A percentile compares a stretch with the other conserved stretches of the same genome.
Evolutionary conservation across 768 basidiomycete genomes (phyloP).

Genomic region (Suillus brevipes): DNA sequence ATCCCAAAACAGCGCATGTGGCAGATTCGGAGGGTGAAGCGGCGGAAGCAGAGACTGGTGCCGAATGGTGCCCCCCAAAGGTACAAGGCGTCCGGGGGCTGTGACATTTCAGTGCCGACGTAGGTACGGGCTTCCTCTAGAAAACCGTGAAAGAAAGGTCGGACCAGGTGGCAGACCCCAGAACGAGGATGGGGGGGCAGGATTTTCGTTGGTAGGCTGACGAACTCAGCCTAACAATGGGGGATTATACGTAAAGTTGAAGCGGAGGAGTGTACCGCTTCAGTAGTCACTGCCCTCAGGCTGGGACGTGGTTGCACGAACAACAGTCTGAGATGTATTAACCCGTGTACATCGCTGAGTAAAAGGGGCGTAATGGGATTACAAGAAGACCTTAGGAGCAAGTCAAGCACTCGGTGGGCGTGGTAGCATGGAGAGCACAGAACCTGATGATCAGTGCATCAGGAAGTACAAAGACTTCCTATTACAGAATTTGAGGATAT

Average conservation of each 20-base stretch:
- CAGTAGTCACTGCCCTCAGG: not conserved
- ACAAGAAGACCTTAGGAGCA: not conserved
- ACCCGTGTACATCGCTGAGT: too few relatives aligned
- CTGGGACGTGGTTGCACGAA: not conserved
- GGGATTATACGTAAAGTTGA: conserved; percentile 8
- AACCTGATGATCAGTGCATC: not conserved
- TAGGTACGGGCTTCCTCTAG: not conserved
- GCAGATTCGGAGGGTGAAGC: not conserved
- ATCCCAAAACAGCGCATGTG: not conserved
- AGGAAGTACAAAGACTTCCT: conserved; percentile 5
- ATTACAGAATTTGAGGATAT: not conserved
- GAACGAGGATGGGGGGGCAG: not conserved
- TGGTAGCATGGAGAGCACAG: not conserved
- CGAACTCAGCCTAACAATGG: not conserved
- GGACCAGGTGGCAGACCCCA: not conserved
- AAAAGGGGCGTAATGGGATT: not conserved
- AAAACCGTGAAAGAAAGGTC: not conserved
- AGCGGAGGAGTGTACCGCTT: conserved; percentile 9
- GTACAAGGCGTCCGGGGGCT: conserved; percentile 19
- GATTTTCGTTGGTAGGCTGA: not conserved
- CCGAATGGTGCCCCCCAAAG: not conserved
- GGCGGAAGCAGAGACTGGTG: not conserved
- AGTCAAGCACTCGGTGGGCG: not conserved
- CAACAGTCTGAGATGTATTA: not conserved
- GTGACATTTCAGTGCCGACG: conserved; percentile 22